A percentile compares a stretch with the other conserved stretches of the same genome.
Evolutionary conservation across 495 filamentous ascomycete genomes (phyloP).

Genomic region (Trichoderma gamsii): DNA sequence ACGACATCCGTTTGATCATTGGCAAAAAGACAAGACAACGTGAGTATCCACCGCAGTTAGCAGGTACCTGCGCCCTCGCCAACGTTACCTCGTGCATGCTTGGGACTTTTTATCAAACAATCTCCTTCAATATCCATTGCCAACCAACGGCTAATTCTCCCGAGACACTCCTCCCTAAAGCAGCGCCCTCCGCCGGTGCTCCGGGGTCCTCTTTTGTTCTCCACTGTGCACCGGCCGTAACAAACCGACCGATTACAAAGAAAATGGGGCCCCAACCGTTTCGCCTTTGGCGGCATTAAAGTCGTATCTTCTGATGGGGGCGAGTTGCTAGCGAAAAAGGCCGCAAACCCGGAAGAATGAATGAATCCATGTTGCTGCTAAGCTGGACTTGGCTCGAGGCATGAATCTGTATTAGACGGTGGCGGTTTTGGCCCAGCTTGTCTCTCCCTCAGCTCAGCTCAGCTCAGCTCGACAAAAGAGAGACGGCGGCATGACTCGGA

Average conservation of each 20-base stretch:
- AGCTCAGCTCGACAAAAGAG: not conserved
- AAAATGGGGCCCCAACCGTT: slow-evolving; percentile 8
- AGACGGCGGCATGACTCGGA: slow-evolving; percentile 2
- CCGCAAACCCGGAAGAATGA: not conserved
- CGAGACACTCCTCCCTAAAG: slow-evolving; percentile 6
- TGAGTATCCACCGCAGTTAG: not conserved
- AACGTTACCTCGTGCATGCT: not conserved
- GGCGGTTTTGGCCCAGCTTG: not conserved
- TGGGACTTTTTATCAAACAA: slow-evolving; percentile 8
- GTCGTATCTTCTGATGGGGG: not conserved
- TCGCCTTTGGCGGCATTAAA: slow-evolving; percentile 5
- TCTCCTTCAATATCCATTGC: not conserved
- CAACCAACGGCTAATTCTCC: not conserved
- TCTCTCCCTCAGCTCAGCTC: too few relatives aligned
- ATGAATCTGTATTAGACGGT: not conserved
- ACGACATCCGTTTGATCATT: not conserved
- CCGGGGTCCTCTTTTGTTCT: not conserved
- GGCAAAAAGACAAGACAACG: not conserved
- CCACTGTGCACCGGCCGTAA: slow-evolving; percentile 9
- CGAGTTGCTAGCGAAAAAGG: not conserved
- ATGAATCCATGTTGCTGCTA: not conserved
- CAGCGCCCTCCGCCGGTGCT: slow-evolving; percentile 7
- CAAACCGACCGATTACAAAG: not conserved
- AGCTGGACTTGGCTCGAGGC: too few relatives aligned
- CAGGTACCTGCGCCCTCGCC: slow-evolving; percentile 2